Evolutionary conservation across 805 yeast genomes (phyloP).

Genomic region (Wickerhamomyces xylosicus): DNA sequence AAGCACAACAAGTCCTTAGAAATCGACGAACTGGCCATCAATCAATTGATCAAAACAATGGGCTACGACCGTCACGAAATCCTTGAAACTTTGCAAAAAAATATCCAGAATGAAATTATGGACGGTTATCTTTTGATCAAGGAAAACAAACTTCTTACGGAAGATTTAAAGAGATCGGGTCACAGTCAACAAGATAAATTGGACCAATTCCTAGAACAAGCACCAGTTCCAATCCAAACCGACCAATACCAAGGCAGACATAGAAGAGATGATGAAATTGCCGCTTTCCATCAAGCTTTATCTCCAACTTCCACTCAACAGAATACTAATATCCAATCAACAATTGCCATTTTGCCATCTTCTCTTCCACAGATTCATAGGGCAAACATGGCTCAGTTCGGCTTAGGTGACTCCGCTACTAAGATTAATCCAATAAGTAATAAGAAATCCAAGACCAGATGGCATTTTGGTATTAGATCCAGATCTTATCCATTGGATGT

Average conservation of each 20-base stretch:
- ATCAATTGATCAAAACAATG: slow-evolving; percentile 70
- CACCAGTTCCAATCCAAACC: slow-evolving; percentile 41
- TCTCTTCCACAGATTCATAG: slow-evolving; percentile 91
- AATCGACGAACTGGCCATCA: slow-evolving; percentile 67
- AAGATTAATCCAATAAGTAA: slow-evolving; percentile 46
- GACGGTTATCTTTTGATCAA: slow-evolving; percentile 79
- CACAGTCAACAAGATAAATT: slow-evolving; percentile 30
- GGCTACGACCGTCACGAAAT: slow-evolving; percentile 85
- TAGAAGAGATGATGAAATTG: slow-evolving; percentile 21
- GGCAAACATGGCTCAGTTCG: slow-evolving; percentile 74
- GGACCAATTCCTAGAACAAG: slow-evolving; percentile 48
- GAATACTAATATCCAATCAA: slow-evolving; percentile 37
- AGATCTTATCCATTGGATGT: slow-evolving; percentile 95
- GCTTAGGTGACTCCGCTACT: slow-evolving; percentile 31
- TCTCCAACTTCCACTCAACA: slow-evolving; percentile 17
- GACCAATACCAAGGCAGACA: slow-evolving; percentile 11
- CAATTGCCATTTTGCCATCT: slow-evolving; percentile 88
- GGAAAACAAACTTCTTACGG: slow-evolving; percentile 65
- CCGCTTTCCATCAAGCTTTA: slow-evolving; percentile 18
- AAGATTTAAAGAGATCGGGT: slow-evolving; percentile 44
- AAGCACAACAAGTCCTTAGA: slow-evolving; percentile 15
- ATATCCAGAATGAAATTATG: slow-evolving; percentile 61
- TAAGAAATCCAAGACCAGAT: slow-evolving; percentile 85
- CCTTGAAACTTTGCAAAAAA: slow-evolving; percentile 52
- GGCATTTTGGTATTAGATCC: slow-evolving; percentile 98